Evolutionary conservation across 371 early-diverging fungal species (phyloP), one percentile per base, ranked within the genome.

Genomic region (Nosema muscidifuracis): DNA sequence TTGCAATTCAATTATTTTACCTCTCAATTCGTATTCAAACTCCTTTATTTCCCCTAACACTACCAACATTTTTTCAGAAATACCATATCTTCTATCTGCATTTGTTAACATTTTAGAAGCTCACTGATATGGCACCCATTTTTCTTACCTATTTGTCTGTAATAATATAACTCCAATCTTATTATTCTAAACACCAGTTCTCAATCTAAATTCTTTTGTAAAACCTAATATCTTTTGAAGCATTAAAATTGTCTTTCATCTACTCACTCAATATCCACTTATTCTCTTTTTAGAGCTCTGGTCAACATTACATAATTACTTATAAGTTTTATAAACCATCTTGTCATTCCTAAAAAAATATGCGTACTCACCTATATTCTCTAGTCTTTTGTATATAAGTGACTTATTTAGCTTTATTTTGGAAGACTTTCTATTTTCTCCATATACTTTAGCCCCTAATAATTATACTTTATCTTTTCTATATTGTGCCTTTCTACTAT

Each of bases 1-100:
- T 15, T 40, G 40, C 15, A 40, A 15, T 40, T 40, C 40, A 40
- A 40, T 9, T 40, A 9, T 40, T 40, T 15, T 40, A 44, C 56
- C 56, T 26, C 56, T 56, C 22, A 47, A 26, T 26, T 56, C 56
- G 9, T 56, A 56, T 18, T 56, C 61, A 57, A 77, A 65, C 38
- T 75, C 60, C 22, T 78, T 47, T 15, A 71, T 51, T 40, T 15
- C 40, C 40, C 53, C 50, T 6, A 12, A 24, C n/a, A 67, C 57
- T 1, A 71, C 76, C n/a, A 65, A 38, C 20, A 66, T 36, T 47
- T 66, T 67, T 34, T 78, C 76, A 20, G 63, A 47, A 40, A 65
- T 65, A 33, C 15, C 53, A 63, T 40, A 40, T 40, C 15, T 40
- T 64, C 16, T 42, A 55, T 78, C 65, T 60, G 66, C 31, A 61